phyloP scores from a whole-genome alignment of 1,139 yeast genomes.

The Pichia sp. region DNA sequence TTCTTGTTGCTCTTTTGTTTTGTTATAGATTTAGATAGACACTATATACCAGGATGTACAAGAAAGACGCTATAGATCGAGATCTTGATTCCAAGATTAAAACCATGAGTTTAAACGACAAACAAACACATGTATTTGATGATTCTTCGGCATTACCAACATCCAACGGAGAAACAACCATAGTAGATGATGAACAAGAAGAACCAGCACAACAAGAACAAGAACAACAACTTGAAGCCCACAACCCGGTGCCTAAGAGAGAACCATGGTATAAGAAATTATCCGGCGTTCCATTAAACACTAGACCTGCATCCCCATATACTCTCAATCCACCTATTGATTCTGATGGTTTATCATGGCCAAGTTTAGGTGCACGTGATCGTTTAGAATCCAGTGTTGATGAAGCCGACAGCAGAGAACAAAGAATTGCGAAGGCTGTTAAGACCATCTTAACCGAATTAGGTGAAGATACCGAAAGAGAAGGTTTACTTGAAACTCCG shows the following conservation, averaged over 20 bases:
- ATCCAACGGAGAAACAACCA: background rate
- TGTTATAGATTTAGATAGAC: too few species aligned
- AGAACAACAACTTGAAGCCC: slow-evolving; percentile 11
- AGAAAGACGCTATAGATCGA: slow-evolving; percentile 24
- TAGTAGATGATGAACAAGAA: slow-evolving; percentile 10
- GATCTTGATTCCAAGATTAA: slow-evolving; percentile 18
- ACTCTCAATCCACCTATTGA: slow-evolving; percentile 85
- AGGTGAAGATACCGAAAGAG: slow-evolving; percentile 89
- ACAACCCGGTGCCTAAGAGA: slow-evolving; percentile 29
- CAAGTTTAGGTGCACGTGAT: slow-evolving; percentile 79
- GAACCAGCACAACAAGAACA: slow-evolving; percentile 6
- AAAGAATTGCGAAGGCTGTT: slow-evolving; percentile 82
- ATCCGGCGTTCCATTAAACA: slow-evolving; percentile 52
- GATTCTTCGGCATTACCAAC: background rate
- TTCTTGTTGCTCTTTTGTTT: too few species aligned
- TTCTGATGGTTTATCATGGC: slow-evolving; percentile 92
- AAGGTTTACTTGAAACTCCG: slow-evolving; percentile 92
- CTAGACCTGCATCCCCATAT: slow-evolving; percentile 81
- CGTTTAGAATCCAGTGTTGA: slow-evolving; percentile 67
- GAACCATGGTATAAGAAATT: slow-evolving; percentile 33
- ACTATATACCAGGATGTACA: slow-evolving; percentile 14
- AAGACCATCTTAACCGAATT: slow-evolving; percentile 76
- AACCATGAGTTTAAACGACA: slow-evolving; percentile 5
- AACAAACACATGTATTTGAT: background rate
- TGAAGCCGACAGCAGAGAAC: slow-evolving; percentile 61